phyloP scores from a whole-genome alignment of 768 basidiomycete genomes.

The Baorangia bicolor region DNA sequence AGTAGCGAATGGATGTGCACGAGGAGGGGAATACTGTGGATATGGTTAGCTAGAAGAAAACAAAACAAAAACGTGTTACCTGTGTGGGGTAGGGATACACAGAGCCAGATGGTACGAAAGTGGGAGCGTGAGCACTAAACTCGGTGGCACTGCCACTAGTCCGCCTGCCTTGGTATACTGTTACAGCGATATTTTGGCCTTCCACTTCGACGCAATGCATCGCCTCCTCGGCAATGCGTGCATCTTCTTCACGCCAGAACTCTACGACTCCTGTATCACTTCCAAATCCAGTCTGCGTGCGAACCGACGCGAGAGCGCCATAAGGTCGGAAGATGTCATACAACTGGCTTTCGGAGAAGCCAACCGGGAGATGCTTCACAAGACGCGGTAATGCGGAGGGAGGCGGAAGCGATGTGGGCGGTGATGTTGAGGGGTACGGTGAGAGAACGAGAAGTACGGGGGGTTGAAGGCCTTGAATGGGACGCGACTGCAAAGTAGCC shows the following conservation, averaged over 20 bases:
- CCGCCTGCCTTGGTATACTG: conserved; percentile 69
- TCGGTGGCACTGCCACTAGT: conserved; percentile 54
- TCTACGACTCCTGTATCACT: conserved; percentile 77
- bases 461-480: conserved; percentile 59
- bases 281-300: conserved; percentile 72
- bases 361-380: conserved; percentile 77
- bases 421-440: conserved; percentile 78
- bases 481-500: conserved; percentile 76
- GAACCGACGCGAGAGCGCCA: conserved; percentile 79
- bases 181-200: conserved; percentile 82
- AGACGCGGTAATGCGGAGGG: conserved; percentile 77
- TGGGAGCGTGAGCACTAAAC: conserved; percentile 70
- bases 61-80: conserved; percentile 33
- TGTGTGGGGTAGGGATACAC: conserved; percentile 64
- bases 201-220: conserved; percentile 84
- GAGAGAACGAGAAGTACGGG: conserved; percentile 68
- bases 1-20: conserved; percentile 48
- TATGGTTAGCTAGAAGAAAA: neutral
- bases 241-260: conserved; percentile 88
- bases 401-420: conserved; percentile 71
- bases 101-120: conserved; percentile 74
- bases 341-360: conserved; percentile 66
- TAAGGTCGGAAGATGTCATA: conserved; percentile 85
- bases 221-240: conserved; percentile 70
- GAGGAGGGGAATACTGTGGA: conserved; percentile 67